Conservation (phyloP, 2,329 filamentous ascomycete genomes). For the Fusarium anguioides region DNA sequence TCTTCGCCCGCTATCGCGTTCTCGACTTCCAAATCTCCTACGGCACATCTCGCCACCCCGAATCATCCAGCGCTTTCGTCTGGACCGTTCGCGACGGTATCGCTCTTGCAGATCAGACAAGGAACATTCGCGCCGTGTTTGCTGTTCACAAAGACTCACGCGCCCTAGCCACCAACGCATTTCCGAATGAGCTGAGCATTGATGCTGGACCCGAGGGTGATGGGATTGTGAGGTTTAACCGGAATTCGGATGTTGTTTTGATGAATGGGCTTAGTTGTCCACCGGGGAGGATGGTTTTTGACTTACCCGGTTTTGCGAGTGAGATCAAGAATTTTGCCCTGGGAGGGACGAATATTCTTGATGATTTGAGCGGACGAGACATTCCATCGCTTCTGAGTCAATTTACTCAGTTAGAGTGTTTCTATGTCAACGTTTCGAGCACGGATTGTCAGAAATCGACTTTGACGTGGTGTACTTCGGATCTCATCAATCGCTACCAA, state of each 20-base stretch:
- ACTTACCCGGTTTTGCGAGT: conserved; percentile 46
- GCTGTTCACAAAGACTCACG: conserved; percentile 53
- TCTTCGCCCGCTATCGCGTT: conserved; percentile 43
- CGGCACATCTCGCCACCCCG: conserved; percentile 14
- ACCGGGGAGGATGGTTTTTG: conserved; percentile 22
- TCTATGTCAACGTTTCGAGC: conserved; percentile 41
- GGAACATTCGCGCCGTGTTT: conserved; percentile 46
- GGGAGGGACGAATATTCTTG: conserved; percentile 1
- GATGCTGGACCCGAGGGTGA: conserved; percentile 35
- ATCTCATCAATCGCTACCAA: conserved; percentile 44
- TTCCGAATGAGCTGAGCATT: conserved; percentile 50
- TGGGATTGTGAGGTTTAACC: conserved; percentile 47
- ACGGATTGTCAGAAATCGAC: conserved; percentile 6
- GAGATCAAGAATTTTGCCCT: conserved; percentile 47
- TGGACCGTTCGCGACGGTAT: conserved; percentile 40
- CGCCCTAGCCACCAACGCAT: conserved; percentile 44
- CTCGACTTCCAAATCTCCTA: conserved; percentile 43
- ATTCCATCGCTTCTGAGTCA: conserved; percentile 1
- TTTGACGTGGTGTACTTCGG: conserved; percentile 50
- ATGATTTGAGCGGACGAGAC: neutral
- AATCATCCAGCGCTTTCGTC: conserved; percentile 1
- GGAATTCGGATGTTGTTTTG: conserved; percentile 47
- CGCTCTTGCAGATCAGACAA: conserved; percentile 46
- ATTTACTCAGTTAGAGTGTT: conserved; percentile 43
- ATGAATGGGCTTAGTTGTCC: conserved; percentile 29